Evolutionary conservation across 352 stramenopile species (phyloP).

Genomic region (Globisporangium iwayamae): DNA sequence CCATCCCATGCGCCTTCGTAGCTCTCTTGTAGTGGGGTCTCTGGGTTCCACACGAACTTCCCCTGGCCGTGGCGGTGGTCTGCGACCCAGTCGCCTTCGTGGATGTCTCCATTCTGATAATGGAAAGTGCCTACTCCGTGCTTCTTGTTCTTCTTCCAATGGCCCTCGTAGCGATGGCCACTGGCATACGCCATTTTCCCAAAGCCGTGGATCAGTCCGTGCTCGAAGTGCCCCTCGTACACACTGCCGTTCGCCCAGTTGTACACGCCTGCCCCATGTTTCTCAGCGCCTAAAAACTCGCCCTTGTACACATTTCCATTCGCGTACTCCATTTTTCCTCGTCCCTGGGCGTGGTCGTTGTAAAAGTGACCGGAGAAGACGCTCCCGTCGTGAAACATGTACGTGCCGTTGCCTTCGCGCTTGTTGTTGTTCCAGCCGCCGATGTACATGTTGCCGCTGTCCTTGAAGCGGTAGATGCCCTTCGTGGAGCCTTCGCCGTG

Average conservation of each 20-base stretch:
- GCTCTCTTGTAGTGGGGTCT: constrained; percentile 48
- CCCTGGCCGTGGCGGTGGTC: constrained; percentile 57
- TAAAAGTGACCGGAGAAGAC: constrained; percentile 57
- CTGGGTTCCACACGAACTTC: constrained; percentile 60
- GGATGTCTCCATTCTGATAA: constrained; percentile 83
- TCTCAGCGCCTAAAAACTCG: constrained; percentile 59
- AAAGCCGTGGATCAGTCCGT: constrained; percentile 57
- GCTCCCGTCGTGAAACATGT: constrained; percentile 56
- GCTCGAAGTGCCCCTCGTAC: constrained; percentile 68
- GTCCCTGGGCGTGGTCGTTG: constrained; percentile 64
- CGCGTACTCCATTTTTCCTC: constrained; percentile 72
- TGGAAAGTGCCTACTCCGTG: constrained; percentile 76
- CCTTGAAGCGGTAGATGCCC: constrained; percentile 61
- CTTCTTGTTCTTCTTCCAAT: constrained; percentile 66
- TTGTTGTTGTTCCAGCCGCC: constrained; percentile 62
- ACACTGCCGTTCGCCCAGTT: constrained; percentile 76
- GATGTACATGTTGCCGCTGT: constrained; percentile 64
- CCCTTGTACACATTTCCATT: constrained; percentile 86
- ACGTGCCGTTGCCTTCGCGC: constrained; percentile 69
- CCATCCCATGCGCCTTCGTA: constrained; percentile 78
- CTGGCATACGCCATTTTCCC: constrained; percentile 62
- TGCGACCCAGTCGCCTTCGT: constrained; percentile 62
- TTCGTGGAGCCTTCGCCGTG: constrained; percentile 50
- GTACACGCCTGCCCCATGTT: constrained; percentile 58
- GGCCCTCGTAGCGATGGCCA: constrained; percentile 59